Evolutionary conservation across 2,329 filamentous ascomycete genomes (phyloP), one percentile per base, ranked within the genome.

Genomic region (Hypomyces perniciosus): DNA sequence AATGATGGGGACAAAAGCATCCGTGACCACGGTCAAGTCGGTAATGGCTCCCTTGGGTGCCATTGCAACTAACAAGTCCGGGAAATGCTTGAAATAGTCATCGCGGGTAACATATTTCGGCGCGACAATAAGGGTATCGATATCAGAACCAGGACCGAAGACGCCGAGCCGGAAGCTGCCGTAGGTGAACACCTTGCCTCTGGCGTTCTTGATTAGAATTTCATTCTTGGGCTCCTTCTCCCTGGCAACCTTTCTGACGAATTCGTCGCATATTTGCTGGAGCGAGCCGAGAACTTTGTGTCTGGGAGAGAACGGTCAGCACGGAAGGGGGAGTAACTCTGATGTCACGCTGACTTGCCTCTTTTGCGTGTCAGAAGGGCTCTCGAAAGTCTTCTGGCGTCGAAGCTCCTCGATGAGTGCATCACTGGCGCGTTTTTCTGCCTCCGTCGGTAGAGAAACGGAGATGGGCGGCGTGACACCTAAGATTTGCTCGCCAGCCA

Each of bases 1-100:
- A 74, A 99, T 97, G 66, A 99, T 95, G 44, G 93, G 93, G 6
- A 97, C 92, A 63, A 89, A 95, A 4, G 92, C 90, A 62, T 95
- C 92, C 44, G 85, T 85, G 35, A 99, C 93, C 0, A 86, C 82
- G 2, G 88, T 85, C 61, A 96, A 77, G 65, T 95, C 89, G 54
- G 87, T 86, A 60, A 97, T 89, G 53, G 90, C 79, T n/a, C 84
- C 87, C 35, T 82, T 73, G 7, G 86, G 82, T 1, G 88, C 84
- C 80, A 93, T 85, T 58, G 85, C 78, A 59, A 85, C 74, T 44
- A 99, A 80, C 44, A 95, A 73, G 20, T 81, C 75, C n/a, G 91
- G 91, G 60, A 96, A 96, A 61, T 87, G 77, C 47, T 87, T 75
- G 73, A 99, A 99, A 74, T 96, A 99, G 69, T 99, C 90, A 31